These are phyloP conservation scores for Casuarina cunninghamiana DNA, from an alignment of 306 rosid genomes.

Conservation along the genomic window DNA sequence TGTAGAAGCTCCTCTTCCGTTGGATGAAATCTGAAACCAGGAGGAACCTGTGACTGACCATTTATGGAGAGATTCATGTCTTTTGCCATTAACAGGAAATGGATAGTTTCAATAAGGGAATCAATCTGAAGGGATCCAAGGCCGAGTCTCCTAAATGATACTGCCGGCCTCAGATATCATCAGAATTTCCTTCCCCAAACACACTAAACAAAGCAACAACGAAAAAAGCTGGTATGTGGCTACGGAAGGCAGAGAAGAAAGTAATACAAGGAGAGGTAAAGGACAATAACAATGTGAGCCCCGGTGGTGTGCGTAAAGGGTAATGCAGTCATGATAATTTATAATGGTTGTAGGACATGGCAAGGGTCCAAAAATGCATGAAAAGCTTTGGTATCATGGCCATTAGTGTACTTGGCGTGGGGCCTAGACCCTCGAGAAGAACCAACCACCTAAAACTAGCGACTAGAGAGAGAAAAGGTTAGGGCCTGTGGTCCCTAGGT, in stretches of 20 bases:
- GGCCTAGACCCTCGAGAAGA: constrained; percentile 32
- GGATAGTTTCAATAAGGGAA: neutral
- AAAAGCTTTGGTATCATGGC: constrained; percentile 45
- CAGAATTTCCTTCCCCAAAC: neutral
- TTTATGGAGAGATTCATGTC: constrained; percentile 54
- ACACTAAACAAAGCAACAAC: neutral
- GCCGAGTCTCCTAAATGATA: neutral
- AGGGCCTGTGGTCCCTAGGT: constrained; percentile 11
- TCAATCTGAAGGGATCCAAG: too few species aligned
- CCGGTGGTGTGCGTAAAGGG: constrained; percentile 30
- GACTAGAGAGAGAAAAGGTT: neutral
- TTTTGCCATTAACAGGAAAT: constrained; percentile 17
- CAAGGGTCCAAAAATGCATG: constrained; percentile 56
- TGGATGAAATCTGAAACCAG: constrained; percentile 59
- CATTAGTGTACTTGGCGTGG: constrained; percentile 50
- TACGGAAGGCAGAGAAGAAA: neutral
- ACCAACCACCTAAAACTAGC: constrained; percentile 46
- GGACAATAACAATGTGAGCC: neutral
- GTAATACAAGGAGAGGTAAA: neutral
- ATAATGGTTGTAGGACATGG: constrained; percentile 41
- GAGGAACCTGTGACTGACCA: constrained; percentile 61
- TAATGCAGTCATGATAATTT: constrained; percentile 45
- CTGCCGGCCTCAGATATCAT: neutral
- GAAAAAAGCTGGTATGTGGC: neutral
- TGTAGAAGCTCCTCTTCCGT: constrained; percentile 66